A percentile compares a stretch with the other conserved stretches of the same genome.
Conservation (phyloP, 2,329 filamentous ascomycete genomes). For the Tolypocladium amazonense region DNA sequence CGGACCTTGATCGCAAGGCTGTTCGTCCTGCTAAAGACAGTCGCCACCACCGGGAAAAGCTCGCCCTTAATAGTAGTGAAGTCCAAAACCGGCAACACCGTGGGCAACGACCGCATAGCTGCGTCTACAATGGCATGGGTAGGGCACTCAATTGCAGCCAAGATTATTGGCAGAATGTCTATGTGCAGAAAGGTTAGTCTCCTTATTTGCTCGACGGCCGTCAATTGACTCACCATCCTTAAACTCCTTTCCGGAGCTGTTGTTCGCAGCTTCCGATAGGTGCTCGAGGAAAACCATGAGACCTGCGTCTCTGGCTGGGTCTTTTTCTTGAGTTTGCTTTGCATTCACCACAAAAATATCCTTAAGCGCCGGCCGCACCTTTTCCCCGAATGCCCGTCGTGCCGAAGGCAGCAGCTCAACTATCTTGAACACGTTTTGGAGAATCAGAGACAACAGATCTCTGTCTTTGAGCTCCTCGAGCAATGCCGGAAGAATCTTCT, state of each 20-base stretch:
- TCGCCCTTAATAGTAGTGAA: conserved; percentile 97
- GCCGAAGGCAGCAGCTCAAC: conserved; percentile 67
- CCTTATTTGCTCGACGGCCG: not conserved
- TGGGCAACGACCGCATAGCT: conserved; percentile 65
- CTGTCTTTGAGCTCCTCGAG: conserved; percentile 91
- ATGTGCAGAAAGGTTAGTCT: not conserved
- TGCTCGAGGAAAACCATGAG: conserved; percentile 87
- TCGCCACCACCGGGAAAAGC: conserved; percentile 82
- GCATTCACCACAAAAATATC: conserved; percentile 64
- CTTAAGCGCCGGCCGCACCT: conserved; percentile 73
- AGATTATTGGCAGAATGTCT: conserved; percentile 83
- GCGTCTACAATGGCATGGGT: conserved; percentile 86
- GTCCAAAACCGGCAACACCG: conserved; percentile 79
- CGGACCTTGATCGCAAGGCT: conserved; percentile 92
- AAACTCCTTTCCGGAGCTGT: conserved; percentile 84
- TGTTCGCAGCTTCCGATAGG: conserved; percentile 62
- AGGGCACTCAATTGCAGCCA: conserved; percentile 74
- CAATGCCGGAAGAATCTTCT: conserved; percentile 81
- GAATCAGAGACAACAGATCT: conserved; percentile 71
- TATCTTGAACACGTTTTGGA: conserved; percentile 90
- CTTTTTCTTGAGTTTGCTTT: conserved; percentile 57
- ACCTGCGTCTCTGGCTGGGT: conserved; percentile 75
- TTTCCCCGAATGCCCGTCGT: conserved; percentile 71
- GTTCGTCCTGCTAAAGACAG: conserved; percentile 85
- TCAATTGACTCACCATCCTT: conserved; percentile 60